Conservation (phyloP, 192 early-diverging fungal genomes). For the Podochytrium sp. region DNA sequence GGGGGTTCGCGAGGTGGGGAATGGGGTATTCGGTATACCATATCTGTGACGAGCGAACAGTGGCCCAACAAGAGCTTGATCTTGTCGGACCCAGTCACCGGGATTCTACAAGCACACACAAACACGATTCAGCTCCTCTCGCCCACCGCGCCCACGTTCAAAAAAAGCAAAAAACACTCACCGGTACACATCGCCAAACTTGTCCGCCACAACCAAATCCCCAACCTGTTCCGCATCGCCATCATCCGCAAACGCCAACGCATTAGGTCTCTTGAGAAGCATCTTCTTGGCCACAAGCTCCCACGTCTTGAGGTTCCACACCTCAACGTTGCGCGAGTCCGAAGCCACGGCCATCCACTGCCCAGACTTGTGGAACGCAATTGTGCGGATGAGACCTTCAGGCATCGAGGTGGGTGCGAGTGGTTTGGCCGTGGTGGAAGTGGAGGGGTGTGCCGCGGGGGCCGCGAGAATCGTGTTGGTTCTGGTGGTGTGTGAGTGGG, state of each 20-base stretch:
- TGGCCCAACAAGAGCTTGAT: slow-evolving; percentile 76
- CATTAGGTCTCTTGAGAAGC: slow-evolving; percentile 18
- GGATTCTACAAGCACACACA: too few species aligned
- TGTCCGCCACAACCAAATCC: slow-evolving; percentile 75
- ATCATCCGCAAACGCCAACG: slow-evolving; percentile 4
- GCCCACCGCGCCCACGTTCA: not conserved
- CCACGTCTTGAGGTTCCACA: slow-evolving; percentile 23
- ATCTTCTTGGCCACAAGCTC: not conserved
- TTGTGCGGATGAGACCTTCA: slow-evolving; percentile 4
- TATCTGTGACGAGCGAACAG: slow-evolving; percentile 90
- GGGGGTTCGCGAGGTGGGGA: too few species aligned
- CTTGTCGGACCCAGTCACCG: slow-evolving; percentile 34
- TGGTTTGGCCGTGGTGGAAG: not conserved
- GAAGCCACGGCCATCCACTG: slow-evolving; percentile 14
- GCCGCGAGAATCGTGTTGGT: not conserved
- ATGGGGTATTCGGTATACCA: too few species aligned
- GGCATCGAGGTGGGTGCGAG: not conserved
- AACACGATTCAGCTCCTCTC: too few species aligned
- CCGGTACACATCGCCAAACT: slow-evolving; percentile 94
- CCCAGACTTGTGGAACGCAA: not conserved
- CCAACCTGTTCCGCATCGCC: not conserved
- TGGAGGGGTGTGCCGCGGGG: not conserved
- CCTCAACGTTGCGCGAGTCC: slow-evolving; percentile 7
- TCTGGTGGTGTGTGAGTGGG: not conserved
- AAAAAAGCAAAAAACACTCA: slow-evolving; percentile 24